Conservation (phyloP, 129 eudicot species). For the Kitagawia praeruptora region DNA sequence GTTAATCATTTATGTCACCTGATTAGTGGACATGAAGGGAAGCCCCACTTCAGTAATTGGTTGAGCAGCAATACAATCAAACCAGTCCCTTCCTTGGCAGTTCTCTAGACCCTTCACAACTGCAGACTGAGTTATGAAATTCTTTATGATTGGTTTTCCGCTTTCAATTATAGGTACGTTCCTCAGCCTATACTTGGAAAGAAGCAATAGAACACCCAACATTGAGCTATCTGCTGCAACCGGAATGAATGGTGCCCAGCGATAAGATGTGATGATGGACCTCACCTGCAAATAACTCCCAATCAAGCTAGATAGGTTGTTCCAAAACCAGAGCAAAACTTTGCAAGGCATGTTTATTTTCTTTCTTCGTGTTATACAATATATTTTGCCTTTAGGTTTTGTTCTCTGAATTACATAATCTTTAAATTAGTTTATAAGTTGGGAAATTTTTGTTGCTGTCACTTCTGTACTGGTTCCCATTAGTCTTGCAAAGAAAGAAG, state of each 20-base stretch:
- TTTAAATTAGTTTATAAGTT: neutral
- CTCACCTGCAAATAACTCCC: conserved; percentile 44
- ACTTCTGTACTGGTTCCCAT: neutral
- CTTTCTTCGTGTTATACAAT: neutral
- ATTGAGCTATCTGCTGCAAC: conserved; percentile 69
- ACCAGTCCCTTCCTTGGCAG: conserved; percentile 92
- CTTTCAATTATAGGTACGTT: conserved; percentile 81
- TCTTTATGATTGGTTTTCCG: conserved; percentile 47
- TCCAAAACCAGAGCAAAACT: neutral
- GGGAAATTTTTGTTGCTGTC: neutral
- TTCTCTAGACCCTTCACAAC: conserved; percentile 73
- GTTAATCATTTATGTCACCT: conserved; percentile 29
- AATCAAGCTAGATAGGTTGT: neutral
- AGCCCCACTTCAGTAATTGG: conserved; percentile 75
- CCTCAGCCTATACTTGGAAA: conserved; percentile 76
- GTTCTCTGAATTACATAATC: neutral
- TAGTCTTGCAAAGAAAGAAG: neutral
- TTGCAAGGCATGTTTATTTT: neutral
- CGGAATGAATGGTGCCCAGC: conserved; percentile 79
- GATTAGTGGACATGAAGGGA: conserved; percentile 61
- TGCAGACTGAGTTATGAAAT: conserved; percentile 89
- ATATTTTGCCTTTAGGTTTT: neutral
- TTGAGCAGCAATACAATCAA: conserved; percentile 59
- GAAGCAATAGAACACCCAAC: conserved; percentile 73
- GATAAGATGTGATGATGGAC: conserved; percentile 60